phyloP scores from a whole-genome alignment of 768 basidiomycete genomes.

The Boletus coccyginus region DNA sequence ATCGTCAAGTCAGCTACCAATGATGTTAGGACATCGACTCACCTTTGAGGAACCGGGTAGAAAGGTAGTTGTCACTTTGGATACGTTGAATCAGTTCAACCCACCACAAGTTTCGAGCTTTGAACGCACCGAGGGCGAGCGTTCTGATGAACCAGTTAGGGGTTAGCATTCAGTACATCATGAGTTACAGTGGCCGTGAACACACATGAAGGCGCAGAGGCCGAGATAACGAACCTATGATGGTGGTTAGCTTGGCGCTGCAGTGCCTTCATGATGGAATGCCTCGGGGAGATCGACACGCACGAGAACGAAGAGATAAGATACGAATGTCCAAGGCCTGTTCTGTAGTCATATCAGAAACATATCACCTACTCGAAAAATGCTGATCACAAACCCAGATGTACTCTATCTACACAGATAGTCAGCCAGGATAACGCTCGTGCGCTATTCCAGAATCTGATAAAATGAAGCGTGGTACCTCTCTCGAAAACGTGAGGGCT shows the following conservation, averaged over 20 bases:
- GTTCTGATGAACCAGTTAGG: too few relatives aligned
- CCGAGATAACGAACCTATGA: slow-evolving; percentile 4
- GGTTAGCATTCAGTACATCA: not conserved
- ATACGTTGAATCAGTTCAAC: not conserved
- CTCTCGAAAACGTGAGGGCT: slow-evolving; percentile 3
- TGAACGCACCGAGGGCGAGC: too few relatives aligned
- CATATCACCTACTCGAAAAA: not conserved
- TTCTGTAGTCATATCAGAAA: not conserved
- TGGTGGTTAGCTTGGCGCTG: not conserved
- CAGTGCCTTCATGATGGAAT: too few relatives aligned
- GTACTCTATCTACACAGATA: not conserved
- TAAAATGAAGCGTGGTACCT: not conserved
- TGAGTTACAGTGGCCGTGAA: not conserved
- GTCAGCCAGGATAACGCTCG: not conserved
- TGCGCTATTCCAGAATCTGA: not conserved
- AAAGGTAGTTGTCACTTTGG: not conserved
- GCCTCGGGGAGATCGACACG: not conserved
- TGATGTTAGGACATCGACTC: not conserved
- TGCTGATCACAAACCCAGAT: slow-evolving; percentile 1
- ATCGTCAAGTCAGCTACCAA: not conserved
- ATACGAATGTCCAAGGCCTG: not conserved
- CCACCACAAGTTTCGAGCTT: not conserved
- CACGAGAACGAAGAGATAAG: not conserved
- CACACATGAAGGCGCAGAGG: not conserved
- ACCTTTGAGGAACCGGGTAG: not conserved